Percentiles rank a stretch among this genome's conserved stretches.
phyloP scores from a whole-genome alignment of 768 basidiomycete species.

The Hirschioporus abietinus region DNA sequence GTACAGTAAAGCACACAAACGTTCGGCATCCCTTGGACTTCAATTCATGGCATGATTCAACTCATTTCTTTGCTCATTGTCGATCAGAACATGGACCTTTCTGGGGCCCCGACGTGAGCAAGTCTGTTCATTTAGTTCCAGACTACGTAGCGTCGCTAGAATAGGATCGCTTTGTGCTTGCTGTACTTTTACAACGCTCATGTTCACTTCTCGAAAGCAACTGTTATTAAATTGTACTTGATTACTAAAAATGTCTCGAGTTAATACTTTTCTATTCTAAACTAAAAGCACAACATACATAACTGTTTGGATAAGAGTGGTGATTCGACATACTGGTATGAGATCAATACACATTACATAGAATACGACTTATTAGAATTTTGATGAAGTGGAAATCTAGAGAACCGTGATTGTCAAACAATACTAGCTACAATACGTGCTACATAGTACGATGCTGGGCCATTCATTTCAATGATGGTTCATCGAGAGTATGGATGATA shows the following conservation, averaged over 20 bases:
- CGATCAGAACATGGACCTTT: not conserved
- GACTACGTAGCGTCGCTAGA: not conserved
- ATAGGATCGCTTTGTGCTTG: not conserved
- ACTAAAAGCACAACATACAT: not conserved
- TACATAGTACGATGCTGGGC: constrained; percentile 1
- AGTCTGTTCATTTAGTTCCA: not conserved
- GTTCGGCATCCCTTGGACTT: not conserved
- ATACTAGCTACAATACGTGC: not conserved
- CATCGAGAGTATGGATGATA: constrained; percentile 83
- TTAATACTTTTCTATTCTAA: not conserved
- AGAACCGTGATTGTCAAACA: not conserved
- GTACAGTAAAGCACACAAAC: not conserved
- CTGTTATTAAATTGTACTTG: not conserved
- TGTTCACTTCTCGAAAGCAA: too few species aligned
- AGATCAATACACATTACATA: not conserved
- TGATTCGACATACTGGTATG: not conserved
- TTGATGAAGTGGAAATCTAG: not conserved
- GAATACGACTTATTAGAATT: not conserved
- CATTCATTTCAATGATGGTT: constrained; percentile 4
- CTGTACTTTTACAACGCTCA: too few species aligned
- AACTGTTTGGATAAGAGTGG: not conserved
- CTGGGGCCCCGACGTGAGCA: not conserved
- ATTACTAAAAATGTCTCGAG: not conserved
- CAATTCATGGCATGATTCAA: not conserved
- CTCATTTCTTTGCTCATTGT: not conserved